Conservation (phyloP, 2,329 filamentous ascomycete species). For the Diaporthe sp. region DNA sequence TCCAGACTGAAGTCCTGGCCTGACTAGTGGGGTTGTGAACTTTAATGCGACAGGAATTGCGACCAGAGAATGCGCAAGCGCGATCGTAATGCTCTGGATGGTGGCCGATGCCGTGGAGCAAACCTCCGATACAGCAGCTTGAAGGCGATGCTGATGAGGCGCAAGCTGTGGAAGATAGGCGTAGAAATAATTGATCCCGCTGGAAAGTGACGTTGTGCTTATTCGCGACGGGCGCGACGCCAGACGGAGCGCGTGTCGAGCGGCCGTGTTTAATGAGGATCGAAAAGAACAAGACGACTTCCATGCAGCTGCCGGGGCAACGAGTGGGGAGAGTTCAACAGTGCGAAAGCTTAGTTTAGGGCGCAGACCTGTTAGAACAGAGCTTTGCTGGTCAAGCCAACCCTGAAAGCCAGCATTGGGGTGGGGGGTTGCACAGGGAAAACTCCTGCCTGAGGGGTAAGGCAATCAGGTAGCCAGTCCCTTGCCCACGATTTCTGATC, state of each 20-base stretch:
- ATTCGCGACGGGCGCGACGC: not conserved
- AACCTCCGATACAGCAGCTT: not conserved
- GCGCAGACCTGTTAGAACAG: not conserved
- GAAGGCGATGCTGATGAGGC: not conserved
- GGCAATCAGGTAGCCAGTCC: not conserved
- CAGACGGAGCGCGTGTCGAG: conserved; percentile 16
- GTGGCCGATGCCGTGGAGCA: not conserved
- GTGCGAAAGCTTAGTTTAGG: conserved; percentile 18
- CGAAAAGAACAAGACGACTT: not conserved
- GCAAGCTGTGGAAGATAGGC: too few relatives aligned
- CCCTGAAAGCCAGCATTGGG: not conserved
- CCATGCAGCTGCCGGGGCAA: conserved; percentile 33
- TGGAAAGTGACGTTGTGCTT: conserved; percentile 7
- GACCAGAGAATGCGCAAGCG: not conserved
- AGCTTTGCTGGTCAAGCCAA: too few relatives aligned
- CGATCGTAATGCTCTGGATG: not conserved
- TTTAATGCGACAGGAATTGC: not conserved
- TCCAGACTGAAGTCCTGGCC: not conserved
- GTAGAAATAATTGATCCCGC: not conserved
- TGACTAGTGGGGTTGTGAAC: conserved; percentile 4
- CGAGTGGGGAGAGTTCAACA: conserved; percentile 5
- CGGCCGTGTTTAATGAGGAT: conserved; percentile 23
- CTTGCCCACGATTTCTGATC: not conserved
- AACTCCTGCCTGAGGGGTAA: not conserved
- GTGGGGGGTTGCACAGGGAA: not conserved